Evolutionary conservation across 345 rosid species (phyloP).

Genomic region (Sonneratia alba): DNA sequence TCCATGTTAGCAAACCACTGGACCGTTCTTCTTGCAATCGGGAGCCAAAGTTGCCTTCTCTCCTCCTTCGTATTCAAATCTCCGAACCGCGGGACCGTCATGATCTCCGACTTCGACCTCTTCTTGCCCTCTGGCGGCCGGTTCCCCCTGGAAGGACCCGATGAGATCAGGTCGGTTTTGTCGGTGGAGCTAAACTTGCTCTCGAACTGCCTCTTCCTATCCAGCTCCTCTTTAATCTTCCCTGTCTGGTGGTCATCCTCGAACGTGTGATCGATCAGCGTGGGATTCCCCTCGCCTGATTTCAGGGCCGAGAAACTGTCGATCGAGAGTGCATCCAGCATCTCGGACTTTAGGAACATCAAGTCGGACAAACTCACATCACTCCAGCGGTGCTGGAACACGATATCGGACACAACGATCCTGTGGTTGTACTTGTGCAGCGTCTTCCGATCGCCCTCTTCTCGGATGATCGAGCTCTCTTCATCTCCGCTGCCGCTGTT

Average conservation of each 20-base stretch:
- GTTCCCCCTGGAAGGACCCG: slow-evolving; percentile 10
- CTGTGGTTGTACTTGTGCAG: slow-evolving; percentile 60
- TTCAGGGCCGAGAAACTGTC: slow-evolving; percentile 32
- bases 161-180: slow-evolving; percentile 11
- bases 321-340: slow-evolving; percentile 49
- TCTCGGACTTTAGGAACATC: slow-evolving; percentile 60
- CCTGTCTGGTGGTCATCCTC: slow-evolving; percentile 18
- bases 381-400: slow-evolving; percentile 79
- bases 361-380: slow-evolving; percentile 72
- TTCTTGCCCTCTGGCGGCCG: slow-evolving; percentile 27
- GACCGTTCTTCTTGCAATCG: slow-evolving; percentile 16
- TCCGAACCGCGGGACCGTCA: slow-evolving; percentile 45
- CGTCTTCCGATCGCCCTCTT: slow-evolving; percentile 11
- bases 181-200: slow-evolving; percentile 26
- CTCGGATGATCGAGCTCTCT: slow-evolving; percentile 16
- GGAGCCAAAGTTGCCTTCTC: slow-evolving; percentile 16
- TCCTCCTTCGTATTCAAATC: slow-evolving; percentile 22
- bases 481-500: slow-evolving; percentile 6
- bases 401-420: slow-evolving; percentile 64
- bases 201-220: slow-evolving; percentile 49
- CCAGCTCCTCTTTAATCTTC: slow-evolving; percentile 57
- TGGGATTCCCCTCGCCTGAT: neutral
- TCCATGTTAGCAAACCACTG: slow-evolving; percentile 18
- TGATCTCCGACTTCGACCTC: slow-evolving; percentile 74
- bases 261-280: neutral